A percentile compares a stretch with the other conserved stretches of the same genome.
Conservation (phyloP, 352 stramenopile species). For the Phytopythium vexans region DNA sequence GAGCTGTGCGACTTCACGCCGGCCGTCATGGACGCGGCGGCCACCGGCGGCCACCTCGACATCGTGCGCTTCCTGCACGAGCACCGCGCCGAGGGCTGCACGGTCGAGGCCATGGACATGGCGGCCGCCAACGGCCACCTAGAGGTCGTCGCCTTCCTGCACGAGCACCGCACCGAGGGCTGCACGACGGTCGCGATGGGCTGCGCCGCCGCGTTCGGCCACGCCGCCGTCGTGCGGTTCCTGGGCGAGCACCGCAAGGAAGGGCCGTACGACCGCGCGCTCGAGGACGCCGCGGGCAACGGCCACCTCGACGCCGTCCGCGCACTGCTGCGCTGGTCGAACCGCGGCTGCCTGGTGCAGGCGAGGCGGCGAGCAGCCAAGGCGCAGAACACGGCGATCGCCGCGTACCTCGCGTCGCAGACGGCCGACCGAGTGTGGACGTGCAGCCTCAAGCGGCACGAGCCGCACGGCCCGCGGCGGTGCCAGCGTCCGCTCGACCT, state of each 20-base stretch:
- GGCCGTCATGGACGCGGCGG: slow-evolving; percentile 24
- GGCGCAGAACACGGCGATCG: slow-evolving; percentile 21
- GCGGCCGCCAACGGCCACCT: slow-evolving; percentile 27
- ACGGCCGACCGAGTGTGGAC: slow-evolving; percentile 29
- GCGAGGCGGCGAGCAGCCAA: slow-evolving; percentile 27
- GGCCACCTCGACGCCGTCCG: slow-evolving; percentile 21
- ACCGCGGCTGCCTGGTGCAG: slow-evolving; percentile 26
- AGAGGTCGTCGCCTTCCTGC: slow-evolving; percentile 24
- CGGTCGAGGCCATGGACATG: slow-evolving; percentile 31
- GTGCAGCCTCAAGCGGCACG: slow-evolving; percentile 23
- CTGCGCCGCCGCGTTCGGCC: slow-evolving; percentile 19
- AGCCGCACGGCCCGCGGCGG: slow-evolving; percentile 16
- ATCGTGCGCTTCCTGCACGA: slow-evolving; percentile 28
- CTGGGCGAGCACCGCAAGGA: slow-evolving; percentile 23
- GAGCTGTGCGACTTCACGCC: slow-evolving; percentile 15
- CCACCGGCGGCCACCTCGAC: slow-evolving; percentile 18
- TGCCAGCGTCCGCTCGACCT: slow-evolving; percentile 9
- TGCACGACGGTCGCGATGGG: slow-evolving; percentile 30
- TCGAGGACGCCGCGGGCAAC: slow-evolving; percentile 31
- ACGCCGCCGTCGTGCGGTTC: slow-evolving; percentile 23
- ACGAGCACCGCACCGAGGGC: slow-evolving; percentile 23
- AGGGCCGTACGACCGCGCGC: slow-evolving; percentile 26
- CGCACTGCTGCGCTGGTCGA: slow-evolving; percentile 21
- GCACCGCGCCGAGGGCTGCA: slow-evolving; percentile 18
- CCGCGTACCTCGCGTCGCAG: slow-evolving; percentile 23